phyloP scores from a whole-genome alignment of 208 protist species.

The Wallacemonas rigidus region DNA sequence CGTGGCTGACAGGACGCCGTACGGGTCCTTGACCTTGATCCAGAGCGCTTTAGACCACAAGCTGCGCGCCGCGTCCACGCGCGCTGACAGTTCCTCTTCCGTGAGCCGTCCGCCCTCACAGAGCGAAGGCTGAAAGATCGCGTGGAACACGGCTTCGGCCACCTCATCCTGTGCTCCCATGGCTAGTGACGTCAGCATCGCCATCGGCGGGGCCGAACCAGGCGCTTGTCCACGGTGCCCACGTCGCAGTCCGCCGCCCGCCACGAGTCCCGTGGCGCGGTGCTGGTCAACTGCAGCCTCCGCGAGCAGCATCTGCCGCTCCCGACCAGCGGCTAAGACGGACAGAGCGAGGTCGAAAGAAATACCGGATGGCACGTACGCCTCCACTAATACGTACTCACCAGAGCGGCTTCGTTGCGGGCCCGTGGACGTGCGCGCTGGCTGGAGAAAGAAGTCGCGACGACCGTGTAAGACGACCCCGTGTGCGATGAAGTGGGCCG shows the following conservation, averaged over 20 bases:
- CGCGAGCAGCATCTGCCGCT: constrained; percentile 64
- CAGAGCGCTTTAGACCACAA: constrained; percentile 84
- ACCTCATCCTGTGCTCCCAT: constrained; percentile 77
- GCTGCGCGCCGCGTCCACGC: constrained; percentile 60
- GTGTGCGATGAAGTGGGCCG: constrained; percentile 84
- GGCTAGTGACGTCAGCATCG: constrained; percentile 59
- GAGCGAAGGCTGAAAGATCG: constrained; percentile 72
- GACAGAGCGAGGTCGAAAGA: constrained; percentile 60
- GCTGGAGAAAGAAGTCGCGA: constrained; percentile 67
- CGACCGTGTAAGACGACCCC: constrained; percentile 83
- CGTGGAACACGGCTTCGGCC: constrained; percentile 70
- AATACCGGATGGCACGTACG: constrained; percentile 61
- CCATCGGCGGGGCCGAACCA: too few species aligned
- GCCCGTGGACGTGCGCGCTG: too few species aligned
- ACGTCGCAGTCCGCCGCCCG: too few species aligned
- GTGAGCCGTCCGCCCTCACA: constrained; percentile 56
- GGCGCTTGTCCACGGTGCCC: too few species aligned
- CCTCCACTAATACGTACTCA: constrained; percentile 55
- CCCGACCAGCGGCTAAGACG: constrained; percentile 71
- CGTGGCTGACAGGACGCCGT: not conserved
- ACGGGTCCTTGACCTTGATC: constrained; percentile 49
- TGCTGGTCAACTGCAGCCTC: constrained; percentile 14
- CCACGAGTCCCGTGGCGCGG: not conserved
- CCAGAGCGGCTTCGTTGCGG: constrained; percentile 16
- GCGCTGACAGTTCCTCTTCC: constrained; percentile 67